phyloP scores from a whole-genome alignment of 371 early-diverging fungal genomes.

The Mortierella sp. region DNA sequence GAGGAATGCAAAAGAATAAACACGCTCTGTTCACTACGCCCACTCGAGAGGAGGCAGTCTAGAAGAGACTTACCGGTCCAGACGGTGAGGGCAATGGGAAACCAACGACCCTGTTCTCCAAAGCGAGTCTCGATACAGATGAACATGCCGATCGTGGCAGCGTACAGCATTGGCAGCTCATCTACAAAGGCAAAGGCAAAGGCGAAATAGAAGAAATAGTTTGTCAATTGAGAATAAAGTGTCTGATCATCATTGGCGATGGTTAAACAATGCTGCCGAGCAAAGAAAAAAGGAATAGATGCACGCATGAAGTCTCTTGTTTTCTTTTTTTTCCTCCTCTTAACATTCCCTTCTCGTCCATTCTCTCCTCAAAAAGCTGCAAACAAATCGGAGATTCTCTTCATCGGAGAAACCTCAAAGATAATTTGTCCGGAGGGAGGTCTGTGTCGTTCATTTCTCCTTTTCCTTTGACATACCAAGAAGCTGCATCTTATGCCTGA shows the following conservation, averaged over 20 bases:
- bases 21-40: too few species aligned
- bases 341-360: background rate
- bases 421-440: background rate
- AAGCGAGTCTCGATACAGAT: constrained; percentile 46
- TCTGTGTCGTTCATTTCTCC: background rate
- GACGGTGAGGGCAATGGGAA: constrained; percentile 28
- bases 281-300: background rate
- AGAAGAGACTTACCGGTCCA: constrained; percentile 35
- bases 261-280: background rate
- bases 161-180: constrained; percentile 50
- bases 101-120: constrained; percentile 42
- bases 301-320: background rate
- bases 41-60: too few species aligned
- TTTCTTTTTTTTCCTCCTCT: background rate
- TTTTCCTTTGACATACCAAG: constrained; percentile 29
- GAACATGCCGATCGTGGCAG: constrained; percentile 42
- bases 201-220: background rate
- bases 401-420: background rate
- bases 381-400: background rate
- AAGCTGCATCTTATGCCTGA: constrained; percentile 54
- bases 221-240: background rate
- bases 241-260: background rate
- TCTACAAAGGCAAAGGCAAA: constrained; percentile 5
- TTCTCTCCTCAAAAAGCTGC: too few species aligned
- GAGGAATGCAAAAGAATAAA: too few species aligned